Evolutionary conservation across 257 asterid species (phyloP).

Genomic region (Solanum raphanifolium): DNA sequence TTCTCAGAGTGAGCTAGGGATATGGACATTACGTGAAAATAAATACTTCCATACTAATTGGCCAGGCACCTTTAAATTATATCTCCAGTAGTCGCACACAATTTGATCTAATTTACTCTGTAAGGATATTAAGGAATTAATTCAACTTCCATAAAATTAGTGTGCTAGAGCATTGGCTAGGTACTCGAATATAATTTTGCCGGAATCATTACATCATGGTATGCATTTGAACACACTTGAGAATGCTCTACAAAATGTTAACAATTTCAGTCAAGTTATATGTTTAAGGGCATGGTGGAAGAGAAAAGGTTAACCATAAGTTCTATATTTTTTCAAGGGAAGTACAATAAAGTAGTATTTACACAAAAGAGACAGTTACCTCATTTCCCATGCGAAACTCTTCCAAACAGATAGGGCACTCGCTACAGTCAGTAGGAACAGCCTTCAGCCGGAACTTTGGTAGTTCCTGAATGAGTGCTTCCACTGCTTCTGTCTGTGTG

Average conservation of each 20-base stretch:
- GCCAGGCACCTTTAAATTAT: background rate
- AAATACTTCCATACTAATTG: background rate
- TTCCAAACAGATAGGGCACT: constrained; percentile 75
- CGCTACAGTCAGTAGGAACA: constrained; percentile 73
- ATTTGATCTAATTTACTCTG: background rate
- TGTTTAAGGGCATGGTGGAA: background rate
- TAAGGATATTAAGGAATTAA: background rate
- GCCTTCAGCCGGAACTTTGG: constrained; percentile 71
- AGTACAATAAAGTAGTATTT: background rate
- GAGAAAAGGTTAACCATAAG: background rate
- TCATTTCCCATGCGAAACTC: constrained; percentile 66
- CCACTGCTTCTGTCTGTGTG: constrained; percentile 74
- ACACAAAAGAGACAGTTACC: constrained; percentile 12
- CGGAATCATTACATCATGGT: background rate
- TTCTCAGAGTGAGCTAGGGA: background rate
- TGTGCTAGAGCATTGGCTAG: background rate
- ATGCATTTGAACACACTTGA: background rate
- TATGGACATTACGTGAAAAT: background rate
- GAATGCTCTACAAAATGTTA: background rate
- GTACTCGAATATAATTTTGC: background rate
- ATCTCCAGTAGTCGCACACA: background rate
- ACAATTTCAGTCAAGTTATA: background rate
- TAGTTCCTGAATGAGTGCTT: constrained; percentile 78
- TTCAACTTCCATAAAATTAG: background rate
- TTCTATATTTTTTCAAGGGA: background rate